phyloP scores from a whole-genome alignment of 768 basidiomycete genomes.

The Boletus sp. region DNA sequence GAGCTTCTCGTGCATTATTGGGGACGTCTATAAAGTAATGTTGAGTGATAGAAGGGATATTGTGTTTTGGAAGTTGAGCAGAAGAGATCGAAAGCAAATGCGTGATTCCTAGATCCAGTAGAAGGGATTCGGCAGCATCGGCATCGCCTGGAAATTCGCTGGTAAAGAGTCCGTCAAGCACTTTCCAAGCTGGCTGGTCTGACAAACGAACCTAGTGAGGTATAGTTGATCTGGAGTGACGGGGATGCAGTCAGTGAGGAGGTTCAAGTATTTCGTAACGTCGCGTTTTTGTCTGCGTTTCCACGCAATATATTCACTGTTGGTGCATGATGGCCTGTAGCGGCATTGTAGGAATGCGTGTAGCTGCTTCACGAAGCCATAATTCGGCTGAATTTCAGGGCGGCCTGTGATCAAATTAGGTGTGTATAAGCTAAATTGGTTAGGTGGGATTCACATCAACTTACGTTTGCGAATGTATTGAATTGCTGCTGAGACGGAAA shows the following conservation, averaged over 20 bases:
- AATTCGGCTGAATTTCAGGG: constrained; percentile 39
- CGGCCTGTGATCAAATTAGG: constrained; percentile 30
- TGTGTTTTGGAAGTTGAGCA: constrained; percentile 38
- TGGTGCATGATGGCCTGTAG: constrained; percentile 41
- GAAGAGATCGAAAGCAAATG: constrained; percentile 56
- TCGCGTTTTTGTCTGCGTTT: constrained; percentile 52
- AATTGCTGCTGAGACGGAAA: constrained; percentile 44
- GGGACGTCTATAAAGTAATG: constrained; percentile 44
- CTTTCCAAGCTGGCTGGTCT: neutral
- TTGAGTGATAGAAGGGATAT: constrained; percentile 30
- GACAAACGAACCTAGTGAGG: constrained; percentile 43
- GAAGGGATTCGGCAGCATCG: constrained; percentile 46
- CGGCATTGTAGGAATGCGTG: constrained; percentile 50
- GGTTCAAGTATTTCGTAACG: constrained; percentile 50
- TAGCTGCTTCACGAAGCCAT: constrained; percentile 57
- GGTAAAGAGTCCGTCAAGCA: neutral
- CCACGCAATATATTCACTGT: constrained; percentile 54
- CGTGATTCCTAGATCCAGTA: constrained; percentile 49
- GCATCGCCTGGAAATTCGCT: constrained; percentile 58
- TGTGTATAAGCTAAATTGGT: constrained; percentile 7
- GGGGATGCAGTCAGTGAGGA: constrained; percentile 48
- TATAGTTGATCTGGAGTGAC: constrained; percentile 49
- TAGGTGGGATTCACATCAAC: constrained; percentile 8
- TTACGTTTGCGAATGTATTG: constrained; percentile 48
- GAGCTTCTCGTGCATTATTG: constrained; percentile 35